phyloP scores from a whole-genome alignment of 2,329 filamentous ascomycete species.

The Tolypocladium pustulatum region DNA sequence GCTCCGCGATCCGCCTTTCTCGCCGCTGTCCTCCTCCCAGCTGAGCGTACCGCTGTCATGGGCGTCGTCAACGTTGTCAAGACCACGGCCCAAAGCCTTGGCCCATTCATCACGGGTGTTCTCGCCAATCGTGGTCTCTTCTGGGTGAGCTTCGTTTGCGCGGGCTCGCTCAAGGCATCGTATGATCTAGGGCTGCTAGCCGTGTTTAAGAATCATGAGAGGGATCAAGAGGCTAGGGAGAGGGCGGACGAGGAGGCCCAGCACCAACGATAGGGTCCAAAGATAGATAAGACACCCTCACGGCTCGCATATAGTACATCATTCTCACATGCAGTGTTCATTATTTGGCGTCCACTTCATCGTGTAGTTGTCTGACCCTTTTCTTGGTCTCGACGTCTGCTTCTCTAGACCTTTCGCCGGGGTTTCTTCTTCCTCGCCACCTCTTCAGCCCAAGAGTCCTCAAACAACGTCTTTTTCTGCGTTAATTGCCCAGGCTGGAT shows the following conservation, averaged over 20 bases:
- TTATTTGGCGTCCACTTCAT: not conserved
- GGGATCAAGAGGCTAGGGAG: not conserved
- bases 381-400: not conserved
- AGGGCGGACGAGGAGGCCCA: not conserved
- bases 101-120: conserved; percentile 54
- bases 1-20: conserved; percentile 62
- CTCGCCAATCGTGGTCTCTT: conserved; percentile 45
- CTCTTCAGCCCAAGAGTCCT: conserved; percentile 49
- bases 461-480: conserved; percentile 56
- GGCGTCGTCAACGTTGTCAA: conserved; percentile 61
- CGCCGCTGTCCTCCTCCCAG: conserved; percentile 50
- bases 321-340: not conserved
- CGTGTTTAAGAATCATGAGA: conserved; percentile 8
- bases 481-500: conserved; percentile 49
- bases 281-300: not conserved
- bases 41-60: conserved; percentile 62
- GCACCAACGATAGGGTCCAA: no score
- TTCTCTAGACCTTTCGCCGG: conserved; percentile 1
- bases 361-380: not conserved
- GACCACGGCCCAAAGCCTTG: conserved; percentile 50
- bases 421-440: conserved; percentile 4
- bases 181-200: conserved; percentile 51
- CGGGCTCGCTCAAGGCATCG: conserved; percentile 48
- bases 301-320: not conserved
- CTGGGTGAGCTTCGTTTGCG: conserved; percentile 53